Evolutionary conservation across 2,329 filamentous ascomycete genomes (phyloP), one percentile per base, ranked within the genome.

Genomic region (Diaporthe velutina): DNA sequence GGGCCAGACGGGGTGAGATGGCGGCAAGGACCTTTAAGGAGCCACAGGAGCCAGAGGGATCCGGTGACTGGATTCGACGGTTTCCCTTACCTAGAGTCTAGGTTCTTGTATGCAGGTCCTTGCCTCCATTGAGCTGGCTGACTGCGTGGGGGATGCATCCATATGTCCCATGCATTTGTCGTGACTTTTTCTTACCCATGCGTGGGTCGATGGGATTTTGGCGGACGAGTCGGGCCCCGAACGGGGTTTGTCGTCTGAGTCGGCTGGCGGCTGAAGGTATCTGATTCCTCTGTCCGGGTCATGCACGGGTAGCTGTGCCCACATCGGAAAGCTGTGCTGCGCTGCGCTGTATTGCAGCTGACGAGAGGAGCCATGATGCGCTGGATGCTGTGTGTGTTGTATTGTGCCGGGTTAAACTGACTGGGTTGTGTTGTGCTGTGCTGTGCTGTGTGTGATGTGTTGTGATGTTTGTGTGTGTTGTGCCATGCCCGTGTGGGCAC

Each of bases 381-480:
- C 40, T 45, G 28, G 61, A 9, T 35, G 19, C 19, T 15, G 61
- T n/a, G n/a, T 48, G 40, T 33, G 60, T 7, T 50, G 40, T 48
- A 22, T 4, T 64, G 60, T 45, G 61, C 42, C 19, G 40, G 45
- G 19, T 30, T 66, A 40, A 22, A n/a, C 38, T 10, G 45, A n/a
- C 45, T 19, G 30, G 30, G 54, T 30, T 38, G 58, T 48, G 60
- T 7, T 64, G 57, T 35, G 55, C 13, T 28, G 57, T 19, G 57
- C 13, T 28, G 57, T 38, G 55, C 4, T 58, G 52, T 17, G 52
- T 54, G 55, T 58, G 30, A n/a, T 58, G 40, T 45, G 58, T 35
- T 57, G 30, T n/a, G 54, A 12, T 57, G 54, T 64, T 64, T 64
- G 58, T 64, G n/a, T 45, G 58, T 45, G 58, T 45, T 64, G 58